Base-by-base conservation (phyloP, 2,329 filamentous ascomycete species). In the Botryosphaeria dothidea region DNA sequence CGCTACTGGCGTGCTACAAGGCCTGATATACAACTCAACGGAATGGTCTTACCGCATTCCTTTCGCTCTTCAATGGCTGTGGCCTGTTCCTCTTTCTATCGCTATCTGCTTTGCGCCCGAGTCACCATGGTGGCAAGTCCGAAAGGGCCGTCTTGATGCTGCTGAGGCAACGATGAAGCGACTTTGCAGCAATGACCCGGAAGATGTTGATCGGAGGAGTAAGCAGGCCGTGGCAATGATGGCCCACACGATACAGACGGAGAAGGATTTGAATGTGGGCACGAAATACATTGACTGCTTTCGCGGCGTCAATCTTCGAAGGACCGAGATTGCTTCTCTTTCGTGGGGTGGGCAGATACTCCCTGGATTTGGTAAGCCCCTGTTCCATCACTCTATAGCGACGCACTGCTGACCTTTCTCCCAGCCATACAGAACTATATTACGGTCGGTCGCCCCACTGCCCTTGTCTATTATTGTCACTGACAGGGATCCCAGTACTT, bases 251-350 rank as follows among this genome's bases (percentile, higher is more conserved):
- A 93, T 90, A 1, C 89, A 90, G 1, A 80, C 95, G 19, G 92
- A 96, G 74, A 85, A 91, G 72, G 80, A 85, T 74, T 89, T 92
- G 61, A 64, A 67, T 29, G 91, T 90, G 2, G 92, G 92, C 27
- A 86, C 90, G 13, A 87, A 84, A 51, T 96, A 93, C 77, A 78
- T 84, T 69, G 92, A 96, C 74, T 94, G 92, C 77, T 95, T 96
- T 84, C 89, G 85, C 75, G 92, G 92, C 6, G 84, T 85, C 15
- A 88, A 96, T 74, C 82, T 89, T 60, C 88, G 92, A 58, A 85
- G 92, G 21, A 96, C 92, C 1, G 92, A 91, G 72, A 88, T 89
- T 68, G 82, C 86, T 17, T 86, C 84, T 69, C 75, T 80, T 67
- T 71, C 73, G 17, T 82, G 79, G 79, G 74, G 78, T 4, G 79